These are phyloP conservation scores for Fragilaria radians DNA, from an alignment of 108 stramenopile species.

Conservation along the genomic window DNA sequence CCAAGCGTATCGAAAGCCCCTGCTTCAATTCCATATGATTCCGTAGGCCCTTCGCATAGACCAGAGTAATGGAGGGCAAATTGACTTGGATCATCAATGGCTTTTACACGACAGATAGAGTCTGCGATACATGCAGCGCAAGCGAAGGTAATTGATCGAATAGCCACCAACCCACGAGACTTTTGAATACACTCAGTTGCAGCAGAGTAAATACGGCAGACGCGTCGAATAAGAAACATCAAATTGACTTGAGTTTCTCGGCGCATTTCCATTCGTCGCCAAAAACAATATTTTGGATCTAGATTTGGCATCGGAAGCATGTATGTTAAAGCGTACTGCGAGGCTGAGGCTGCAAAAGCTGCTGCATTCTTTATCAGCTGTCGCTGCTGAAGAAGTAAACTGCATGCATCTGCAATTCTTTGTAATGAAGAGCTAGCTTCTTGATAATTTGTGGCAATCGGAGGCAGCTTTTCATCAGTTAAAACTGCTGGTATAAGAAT, in stretches of 20 bases:
- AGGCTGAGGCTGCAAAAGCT: constrained; percentile 90
- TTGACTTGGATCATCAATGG: constrained; percentile 90
- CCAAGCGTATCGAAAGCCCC: constrained; percentile 92
- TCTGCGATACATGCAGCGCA: constrained; percentile 94
- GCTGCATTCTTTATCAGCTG: constrained; percentile 93
- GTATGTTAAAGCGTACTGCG: constrained; percentile 90
- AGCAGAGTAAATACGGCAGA: constrained; percentile 84
- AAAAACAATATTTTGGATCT: constrained; percentile 89
- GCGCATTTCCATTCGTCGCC: constrained; percentile 86
- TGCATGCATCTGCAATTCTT: constrained; percentile 88
- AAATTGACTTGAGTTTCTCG: constrained; percentile 88
- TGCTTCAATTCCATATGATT: constrained; percentile 93
- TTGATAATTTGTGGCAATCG: constrained; percentile 75
- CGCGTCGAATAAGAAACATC: constrained; percentile 79
- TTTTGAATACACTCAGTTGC: constrained; percentile 91
- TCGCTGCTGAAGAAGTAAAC: constrained; percentile 91
- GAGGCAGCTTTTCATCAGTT: constrained; percentile 87
- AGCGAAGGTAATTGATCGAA: constrained; percentile 92
- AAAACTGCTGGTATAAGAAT: constrained; percentile 94
- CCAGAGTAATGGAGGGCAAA: constrained; percentile 97
- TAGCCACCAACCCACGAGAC: constrained; percentile 94
- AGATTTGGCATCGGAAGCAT: constrained; percentile 91
- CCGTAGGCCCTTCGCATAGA: constrained; percentile 89
- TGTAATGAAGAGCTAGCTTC: constrained; percentile 86
- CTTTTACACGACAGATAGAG: constrained; percentile 89